Evolutionary conservation across 345 rosid species (phyloP).

Genomic region (Psidium friedrichsthalianum): DNA sequence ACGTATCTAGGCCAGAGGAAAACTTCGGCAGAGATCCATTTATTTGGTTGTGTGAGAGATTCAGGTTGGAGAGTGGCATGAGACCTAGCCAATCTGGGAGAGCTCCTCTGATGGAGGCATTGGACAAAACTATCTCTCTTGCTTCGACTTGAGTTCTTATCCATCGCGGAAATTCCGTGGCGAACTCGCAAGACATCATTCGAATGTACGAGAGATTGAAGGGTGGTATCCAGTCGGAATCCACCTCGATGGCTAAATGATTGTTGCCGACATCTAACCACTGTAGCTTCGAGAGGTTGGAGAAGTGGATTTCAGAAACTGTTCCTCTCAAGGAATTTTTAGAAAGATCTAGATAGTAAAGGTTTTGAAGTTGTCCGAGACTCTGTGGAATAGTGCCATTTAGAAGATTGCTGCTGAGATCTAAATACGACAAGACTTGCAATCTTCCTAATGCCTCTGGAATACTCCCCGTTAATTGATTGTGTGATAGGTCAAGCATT

Average conservation of each 20-base stretch:
- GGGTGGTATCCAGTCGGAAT: neutral
- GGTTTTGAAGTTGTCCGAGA: neutral
- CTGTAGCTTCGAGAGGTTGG: neutral
- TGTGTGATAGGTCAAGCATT: too few relatives aligned
- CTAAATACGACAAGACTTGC: neutral
- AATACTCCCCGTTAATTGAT: neutral
- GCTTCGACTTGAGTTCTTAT: neutral
- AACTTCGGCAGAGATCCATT: neutral
- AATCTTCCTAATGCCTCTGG: neutral
- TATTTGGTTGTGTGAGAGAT: neutral
- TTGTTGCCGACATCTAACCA: neutral
- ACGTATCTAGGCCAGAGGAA: too few relatives aligned
- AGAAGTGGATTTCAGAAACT: neutral
- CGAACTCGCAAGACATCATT: neutral
- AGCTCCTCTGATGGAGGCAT: neutral
- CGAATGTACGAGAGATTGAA: accelerated
- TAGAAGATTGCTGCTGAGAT: neutral
- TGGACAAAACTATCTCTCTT: accelerated
- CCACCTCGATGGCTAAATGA: neutral
- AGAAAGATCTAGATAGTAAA: neutral
- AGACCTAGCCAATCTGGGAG: neutral
- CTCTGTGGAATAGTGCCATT: neutral
- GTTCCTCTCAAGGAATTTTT: neutral
- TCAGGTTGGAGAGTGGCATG: accelerated
- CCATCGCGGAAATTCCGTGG: neutral